Evolutionary conservation across 306 rosid genomes (phyloP), one percentile per base, ranked within the genome.

Genomic region (Arachis stenosperma): DNA sequence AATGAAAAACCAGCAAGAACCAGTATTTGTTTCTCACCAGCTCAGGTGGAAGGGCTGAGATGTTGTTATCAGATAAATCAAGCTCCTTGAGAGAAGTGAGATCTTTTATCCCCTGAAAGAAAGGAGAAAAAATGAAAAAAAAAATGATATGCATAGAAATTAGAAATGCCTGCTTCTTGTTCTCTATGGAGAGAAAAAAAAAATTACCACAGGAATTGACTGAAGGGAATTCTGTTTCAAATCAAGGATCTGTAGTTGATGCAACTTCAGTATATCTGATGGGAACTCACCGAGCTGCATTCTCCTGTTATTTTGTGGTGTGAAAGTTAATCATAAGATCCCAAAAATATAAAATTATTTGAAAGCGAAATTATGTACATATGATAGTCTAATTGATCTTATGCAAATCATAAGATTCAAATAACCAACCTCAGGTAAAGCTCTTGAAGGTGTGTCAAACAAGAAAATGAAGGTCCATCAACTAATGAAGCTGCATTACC

Each of bases 181-280:
- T 67, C 56, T 46, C 46, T 41, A 79, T 36, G 11, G 8, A 7
- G 11, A 44, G 48, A 64, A 14, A 61, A 43, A 37, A 62, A 39
- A 53, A 2, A 27, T 84, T 93, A 93, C 98, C 96, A 51, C 81
- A 78, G 98, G 92, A 81, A 93, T 63, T 3, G 82, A 81, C 74
- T 80, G 96, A 80, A 93, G 84, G 78, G 94, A 88, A 81, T 93
- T 93, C 87, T 90, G 96, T 89, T 96, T 86, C 75, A 91, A 75
- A 87, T 85, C 89, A 65, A 93, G 97, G 78, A 88, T 85, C 79
- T 71, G 83, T 75, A 93, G 75, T 44, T 85, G 84, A 78, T 73
- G 85, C 77, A 93, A 81, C 79, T 78, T 69, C 83, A 86, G 80
- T 83, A 93, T 78, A 81, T 87, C 92, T 6, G 86, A 76, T 54